Conservation (phyloP, 2,329 filamentous ascomycete genomes). For the Chalaropsis ovoidea region DNA sequence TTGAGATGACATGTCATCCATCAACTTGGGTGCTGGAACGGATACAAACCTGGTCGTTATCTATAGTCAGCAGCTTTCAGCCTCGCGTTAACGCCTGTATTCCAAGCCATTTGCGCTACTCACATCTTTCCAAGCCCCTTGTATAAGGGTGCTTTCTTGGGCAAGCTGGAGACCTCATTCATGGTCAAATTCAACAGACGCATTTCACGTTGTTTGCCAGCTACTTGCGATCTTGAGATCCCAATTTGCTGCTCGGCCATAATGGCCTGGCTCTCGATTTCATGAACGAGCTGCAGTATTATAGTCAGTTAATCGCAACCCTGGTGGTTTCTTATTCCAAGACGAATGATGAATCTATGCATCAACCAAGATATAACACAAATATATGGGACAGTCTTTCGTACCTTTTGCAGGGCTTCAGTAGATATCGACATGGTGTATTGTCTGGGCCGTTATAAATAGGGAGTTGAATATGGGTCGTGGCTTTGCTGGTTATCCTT, state of each 20-base stretch:
- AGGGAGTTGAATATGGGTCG: not conserved
- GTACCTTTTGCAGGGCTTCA: conserved; percentile 84
- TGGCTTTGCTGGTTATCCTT: not conserved
- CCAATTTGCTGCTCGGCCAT: conserved; percentile 87
- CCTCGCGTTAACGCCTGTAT: conserved; percentile 2
- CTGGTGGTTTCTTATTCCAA: not conserved
- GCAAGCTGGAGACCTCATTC: conserved; percentile 68
- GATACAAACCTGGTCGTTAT: conserved; percentile 66
- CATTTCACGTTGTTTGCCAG: conserved; percentile 75
- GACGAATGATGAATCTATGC: not conserved
- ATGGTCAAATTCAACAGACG: conserved; percentile 80
- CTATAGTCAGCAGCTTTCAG: not conserved
- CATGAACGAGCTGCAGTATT: conserved; percentile 62
- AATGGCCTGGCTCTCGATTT: conserved; percentile 84
- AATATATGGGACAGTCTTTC: not conserved
- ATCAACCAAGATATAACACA: not conserved
- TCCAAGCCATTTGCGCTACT: conserved; percentile 30
- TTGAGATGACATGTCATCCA: conserved; percentile 65
- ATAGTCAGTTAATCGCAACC: conserved; percentile 18
- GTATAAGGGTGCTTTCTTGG: conserved; percentile 69
- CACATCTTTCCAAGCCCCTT: conserved; percentile 97
- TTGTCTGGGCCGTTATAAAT: not conserved
- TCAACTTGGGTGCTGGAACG: conserved; percentile 60
- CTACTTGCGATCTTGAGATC: conserved; percentile 73
- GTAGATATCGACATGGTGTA: conserved; percentile 80